These are phyloP conservation scores for Dendryphion nanum DNA, from an alignment of 2,329 filamentous ascomycete species.

Conservation along the genomic window DNA sequence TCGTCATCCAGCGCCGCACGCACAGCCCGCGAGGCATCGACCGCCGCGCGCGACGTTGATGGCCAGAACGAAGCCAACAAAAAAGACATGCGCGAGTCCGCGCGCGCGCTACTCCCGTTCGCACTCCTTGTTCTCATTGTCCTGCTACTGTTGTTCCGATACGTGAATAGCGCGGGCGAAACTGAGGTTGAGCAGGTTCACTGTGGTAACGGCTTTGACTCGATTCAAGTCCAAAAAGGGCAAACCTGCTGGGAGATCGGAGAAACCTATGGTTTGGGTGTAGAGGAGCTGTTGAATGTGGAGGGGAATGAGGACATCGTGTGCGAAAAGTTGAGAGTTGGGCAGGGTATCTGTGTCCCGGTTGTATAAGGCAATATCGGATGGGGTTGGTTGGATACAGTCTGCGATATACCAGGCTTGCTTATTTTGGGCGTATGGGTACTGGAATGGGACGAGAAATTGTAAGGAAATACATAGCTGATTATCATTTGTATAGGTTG, in stretches of 20 bases:
- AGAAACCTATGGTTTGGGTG: slow-evolving; percentile 40
- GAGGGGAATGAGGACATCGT: slow-evolving; percentile 46
- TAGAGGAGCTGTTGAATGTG: slow-evolving; percentile 47
- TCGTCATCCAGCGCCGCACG: not conserved
- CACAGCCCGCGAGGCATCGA: slow-evolving; percentile 9
- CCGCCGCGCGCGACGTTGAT: slow-evolving; percentile 15
- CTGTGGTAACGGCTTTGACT: slow-evolving; percentile 24
- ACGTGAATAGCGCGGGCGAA: slow-evolving; percentile 1
- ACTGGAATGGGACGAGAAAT: too few relatives aligned
- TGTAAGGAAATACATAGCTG: too few relatives aligned
- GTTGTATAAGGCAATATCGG: too few relatives aligned
- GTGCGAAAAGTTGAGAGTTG: slow-evolving; percentile 48
- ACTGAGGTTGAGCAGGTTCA: slow-evolving; percentile 18
- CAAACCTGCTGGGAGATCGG: slow-evolving; percentile 58
- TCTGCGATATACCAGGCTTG: too few relatives aligned
- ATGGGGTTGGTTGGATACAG: too few relatives aligned
- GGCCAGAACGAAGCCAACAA: slow-evolving; percentile 18
- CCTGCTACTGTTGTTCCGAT: slow-evolving; percentile 45
- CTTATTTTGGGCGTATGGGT: too few relatives aligned
- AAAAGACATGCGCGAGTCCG: slow-evolving; percentile 39
- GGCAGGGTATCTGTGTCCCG: slow-evolving; percentile 50
- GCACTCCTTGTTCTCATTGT: slow-evolving; percentile 54
- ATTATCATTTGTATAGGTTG: too few relatives aligned
- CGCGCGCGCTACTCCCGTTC: slow-evolving; percentile 59
- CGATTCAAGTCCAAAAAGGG: slow-evolving; percentile 45